Base-by-base conservation (phyloP, 805 yeast genomes). In the Saturnispora halmiae region DNA sequence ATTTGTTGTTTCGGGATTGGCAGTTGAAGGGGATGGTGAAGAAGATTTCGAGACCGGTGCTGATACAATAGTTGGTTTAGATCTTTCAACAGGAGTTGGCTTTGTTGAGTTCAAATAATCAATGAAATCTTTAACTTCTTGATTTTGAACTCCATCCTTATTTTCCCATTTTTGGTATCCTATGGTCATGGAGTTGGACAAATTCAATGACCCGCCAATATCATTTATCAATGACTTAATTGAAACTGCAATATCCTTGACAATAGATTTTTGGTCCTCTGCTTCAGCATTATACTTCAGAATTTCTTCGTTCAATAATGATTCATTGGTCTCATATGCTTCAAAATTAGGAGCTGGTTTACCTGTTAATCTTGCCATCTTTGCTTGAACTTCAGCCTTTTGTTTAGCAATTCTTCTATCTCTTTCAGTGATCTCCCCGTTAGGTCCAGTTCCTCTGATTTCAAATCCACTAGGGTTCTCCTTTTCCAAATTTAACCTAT, bases 321-420 rank as follows among this genome's bases (percentile, higher is more conserved):
- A 58, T 45, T 79, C 85, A 38, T 75, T 71, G 39, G 68, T 72
- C 30, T 76, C 75, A 50, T 72, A 69, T 3, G 64, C 65, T 19
- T 67, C 69, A 32, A 65, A 58, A 25, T 64, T 64, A 6, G 69
- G 61, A 3, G 69, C 64, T 6, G 73, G 66, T 52, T 78, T 81
- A 5, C 96, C 96, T 0, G 96, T 88, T 52, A 90, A 71, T 3
- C 90, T 85, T 22, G 95, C 94, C 94, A 90, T 87, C 50, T 95
- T 73, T 38, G 88, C 83, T 47, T 79, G 77, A 51, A 92, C 67
- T 42, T 78, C 63, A 31, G 90, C 94, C 54, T 82, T 81, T 31
- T 84, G 79, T 50, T 73, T 79, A 30, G 90, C 92, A 51, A 82
- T 82, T 47, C 82, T 73, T 45, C 82, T 73, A 56, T 88, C 96